phyloP scores from a whole-genome alignment of 768 basidiomycete species.

The Flagelloscypha sp. region DNA sequence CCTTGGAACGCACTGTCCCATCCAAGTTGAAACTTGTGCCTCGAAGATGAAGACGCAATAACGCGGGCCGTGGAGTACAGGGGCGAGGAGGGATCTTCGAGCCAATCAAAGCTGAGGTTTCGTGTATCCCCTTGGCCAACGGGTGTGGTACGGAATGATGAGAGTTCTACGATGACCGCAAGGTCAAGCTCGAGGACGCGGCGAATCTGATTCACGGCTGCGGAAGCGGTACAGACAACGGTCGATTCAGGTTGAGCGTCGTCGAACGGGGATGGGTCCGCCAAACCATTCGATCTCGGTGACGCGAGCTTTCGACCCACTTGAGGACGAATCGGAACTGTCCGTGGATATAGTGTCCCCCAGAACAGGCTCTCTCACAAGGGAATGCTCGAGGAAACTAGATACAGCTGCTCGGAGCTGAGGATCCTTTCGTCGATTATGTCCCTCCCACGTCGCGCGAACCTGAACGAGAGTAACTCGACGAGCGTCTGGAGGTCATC shows the following conservation, averaged over 20 bases:
- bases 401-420: conserved; percentile 6
- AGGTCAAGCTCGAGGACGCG: conserved; percentile 10
- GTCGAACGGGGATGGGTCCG: too few relatives aligned
- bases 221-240: conserved; percentile 3
- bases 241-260: neutral
- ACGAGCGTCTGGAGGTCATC: conserved; percentile 7
- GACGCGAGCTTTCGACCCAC: too few relatives aligned
- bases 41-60: too few relatives aligned
- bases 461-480: conserved; percentile 7
- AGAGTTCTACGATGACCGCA: conserved; percentile 6
- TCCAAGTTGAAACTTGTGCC: too few relatives aligned
- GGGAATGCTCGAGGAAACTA: conserved; percentile 5
- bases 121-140: conserved; percentile 4
- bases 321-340: neutral
- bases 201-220: conserved; percentile 5
- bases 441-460: conserved; percentile 10
- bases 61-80: too few relatives aligned
- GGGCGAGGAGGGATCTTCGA: neutral
- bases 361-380: conserved; percentile 6
- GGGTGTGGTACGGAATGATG: conserved; percentile 6
- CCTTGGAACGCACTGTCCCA: too few relatives aligned
- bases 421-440: conserved; percentile 4
- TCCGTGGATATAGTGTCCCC: conserved; percentile 1
- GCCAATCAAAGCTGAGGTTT: conserved; percentile 4
- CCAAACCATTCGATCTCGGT: too few relatives aligned